Evolutionary conservation across 139 green algal genomes (phyloP).

Genomic region (Coelastrella sp.): DNA sequence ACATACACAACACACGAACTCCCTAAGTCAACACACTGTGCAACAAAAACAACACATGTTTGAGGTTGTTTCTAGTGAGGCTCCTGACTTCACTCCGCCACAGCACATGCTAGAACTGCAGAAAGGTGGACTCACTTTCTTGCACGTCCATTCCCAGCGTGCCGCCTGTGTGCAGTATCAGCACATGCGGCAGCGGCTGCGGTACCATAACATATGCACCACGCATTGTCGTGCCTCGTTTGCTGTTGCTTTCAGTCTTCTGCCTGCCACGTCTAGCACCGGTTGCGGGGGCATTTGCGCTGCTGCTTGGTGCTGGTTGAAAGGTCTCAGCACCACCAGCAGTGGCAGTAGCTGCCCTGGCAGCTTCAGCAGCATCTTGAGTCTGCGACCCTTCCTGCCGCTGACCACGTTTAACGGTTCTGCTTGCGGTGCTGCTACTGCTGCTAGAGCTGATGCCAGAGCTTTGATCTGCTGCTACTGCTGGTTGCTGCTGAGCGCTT

Average conservation of each 20-base stretch:
- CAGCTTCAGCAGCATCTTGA: neutral
- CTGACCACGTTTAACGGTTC: too few species aligned
- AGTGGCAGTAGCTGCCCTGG: constrained; percentile 13
- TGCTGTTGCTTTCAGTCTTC: neutral
- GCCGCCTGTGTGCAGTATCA: constrained; percentile 89
- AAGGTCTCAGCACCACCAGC: too few species aligned
- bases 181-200: constrained; percentile 79
- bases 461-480: neutral
- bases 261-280: neutral
- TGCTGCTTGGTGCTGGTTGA: neutral
- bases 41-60: too few species aligned
- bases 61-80: too few species aligned
- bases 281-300: neutral
- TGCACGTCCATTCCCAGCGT: constrained; percentile 87
- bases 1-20: too few species aligned
- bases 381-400: too few species aligned
- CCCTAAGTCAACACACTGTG: too few species aligned
- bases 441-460: neutral
- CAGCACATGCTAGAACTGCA: neutral
- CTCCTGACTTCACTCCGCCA: too few species aligned
- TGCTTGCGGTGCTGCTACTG: neutral
- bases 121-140: neutral
- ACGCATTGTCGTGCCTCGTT: neutral
- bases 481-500: neutral
- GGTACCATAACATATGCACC: constrained; percentile 65